These are phyloP conservation scores for Santalum album DNA, from an alignment of 164 flowering plant genomes.

Conservation along the genomic window DNA sequence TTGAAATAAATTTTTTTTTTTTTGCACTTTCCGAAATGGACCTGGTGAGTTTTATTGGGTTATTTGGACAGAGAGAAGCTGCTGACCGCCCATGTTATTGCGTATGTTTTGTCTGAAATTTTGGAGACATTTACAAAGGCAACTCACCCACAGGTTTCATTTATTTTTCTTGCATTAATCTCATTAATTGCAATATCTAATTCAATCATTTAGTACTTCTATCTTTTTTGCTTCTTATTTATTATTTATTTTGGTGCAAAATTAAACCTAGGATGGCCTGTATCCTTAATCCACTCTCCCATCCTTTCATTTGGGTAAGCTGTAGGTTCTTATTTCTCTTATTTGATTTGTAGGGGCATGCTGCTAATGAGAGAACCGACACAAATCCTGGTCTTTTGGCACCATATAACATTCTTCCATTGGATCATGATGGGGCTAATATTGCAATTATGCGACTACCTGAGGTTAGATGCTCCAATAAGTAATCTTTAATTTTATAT, in stretches of 20 bases:
- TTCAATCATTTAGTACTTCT: background rate
- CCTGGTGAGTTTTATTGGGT: background rate
- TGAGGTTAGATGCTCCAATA: constrained; percentile 40
- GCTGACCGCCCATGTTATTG: constrained; percentile 51
- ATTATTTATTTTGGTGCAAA: too few species aligned
- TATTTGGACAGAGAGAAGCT: constrained; percentile 43
- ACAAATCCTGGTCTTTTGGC: constrained; percentile 35
- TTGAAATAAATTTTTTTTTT: background rate
- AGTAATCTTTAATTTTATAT: too few species aligned
- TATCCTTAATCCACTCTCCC: background rate
- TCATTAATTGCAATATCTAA: background rate
- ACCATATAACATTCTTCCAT: constrained; percentile 87
- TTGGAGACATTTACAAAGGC: constrained; percentile 42
- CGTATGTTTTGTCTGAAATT: constrained; percentile 69
- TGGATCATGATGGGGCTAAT: constrained; percentile 63
- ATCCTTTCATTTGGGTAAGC: too few species aligned
- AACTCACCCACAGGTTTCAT: constrained; percentile 47
- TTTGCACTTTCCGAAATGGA: background rate
- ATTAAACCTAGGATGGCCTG: too few species aligned
- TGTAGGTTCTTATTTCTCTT: background rate
- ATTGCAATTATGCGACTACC: constrained; percentile 84
- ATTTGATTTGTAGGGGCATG: constrained; percentile 29
- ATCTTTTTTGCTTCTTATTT: background rate
- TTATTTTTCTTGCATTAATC: background rate
- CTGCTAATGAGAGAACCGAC: constrained; percentile 35